Evolutionary conservation across 108 stramenopile species (phyloP).

Genomic region (Skeletonema marinoi): DNA sequence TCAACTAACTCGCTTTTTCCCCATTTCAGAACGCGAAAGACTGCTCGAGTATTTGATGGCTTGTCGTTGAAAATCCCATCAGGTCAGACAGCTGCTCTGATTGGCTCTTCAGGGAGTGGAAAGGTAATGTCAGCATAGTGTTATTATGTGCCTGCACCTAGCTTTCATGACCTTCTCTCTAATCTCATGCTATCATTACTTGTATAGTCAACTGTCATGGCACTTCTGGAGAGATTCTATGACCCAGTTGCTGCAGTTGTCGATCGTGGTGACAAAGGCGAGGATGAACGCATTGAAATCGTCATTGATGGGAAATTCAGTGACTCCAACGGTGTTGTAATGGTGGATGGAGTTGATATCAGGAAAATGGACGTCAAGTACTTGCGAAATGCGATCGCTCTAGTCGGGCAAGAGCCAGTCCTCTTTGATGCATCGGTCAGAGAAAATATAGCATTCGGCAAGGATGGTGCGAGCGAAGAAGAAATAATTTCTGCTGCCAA

Average conservation of each 20-base stretch:
- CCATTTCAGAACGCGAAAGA: constrained; percentile 54
- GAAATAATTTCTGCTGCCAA: constrained; percentile 50
- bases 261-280: constrained; percentile 12
- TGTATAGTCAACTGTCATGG: constrained; percentile 69
- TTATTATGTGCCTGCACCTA: constrained; percentile 29
- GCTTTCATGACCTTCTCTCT: too few relatives aligned
- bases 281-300: constrained; percentile 19
- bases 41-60: constrained; percentile 58
- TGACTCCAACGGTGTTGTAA: constrained; percentile 31
- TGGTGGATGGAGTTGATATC: constrained; percentile 29
- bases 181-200: too few relatives aligned
- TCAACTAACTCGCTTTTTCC: constrained; percentile 21
- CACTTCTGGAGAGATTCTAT: constrained; percentile 76
- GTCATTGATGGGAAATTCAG: constrained; percentile 47
- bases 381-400: constrained; percentile 47
- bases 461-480: constrained; percentile 29
- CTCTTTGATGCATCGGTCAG: constrained; percentile 66
- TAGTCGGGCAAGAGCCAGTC: constrained; percentile 75
- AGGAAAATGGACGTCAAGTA: constrained; percentile 25
- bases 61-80: constrained; percentile 59
- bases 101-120: constrained; percentile 78
- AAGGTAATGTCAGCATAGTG: constrained; percentile 22
- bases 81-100: constrained; percentile 61
- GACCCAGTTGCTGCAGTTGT: constrained; percentile 49
- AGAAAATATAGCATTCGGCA: constrained; percentile 73